Percentiles rank a stretch among this genome's conserved stretches.
Evolutionary conservation across 371 early-diverging fungal genomes (phyloP).

Genomic region (Rhizomucor pusillus): DNA sequence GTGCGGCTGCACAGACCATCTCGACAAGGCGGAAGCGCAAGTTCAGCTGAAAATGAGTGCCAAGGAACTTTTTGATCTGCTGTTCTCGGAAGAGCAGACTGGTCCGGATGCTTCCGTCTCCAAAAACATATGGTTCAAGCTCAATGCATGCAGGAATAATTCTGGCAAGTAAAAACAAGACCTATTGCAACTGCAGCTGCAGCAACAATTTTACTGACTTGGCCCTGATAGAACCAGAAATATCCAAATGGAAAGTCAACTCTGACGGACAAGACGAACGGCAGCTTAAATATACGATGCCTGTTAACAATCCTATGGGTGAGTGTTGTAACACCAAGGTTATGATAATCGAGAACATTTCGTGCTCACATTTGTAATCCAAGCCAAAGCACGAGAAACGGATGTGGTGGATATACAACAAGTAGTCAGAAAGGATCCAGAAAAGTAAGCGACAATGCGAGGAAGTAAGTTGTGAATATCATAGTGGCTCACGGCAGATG

Average conservation of each 20-base stretch:
- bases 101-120: constrained; percentile 9
- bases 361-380: too few relatives aligned
- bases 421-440: constrained; percentile 37
- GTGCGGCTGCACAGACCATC: constrained; percentile 67
- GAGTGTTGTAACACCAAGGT: not conserved
- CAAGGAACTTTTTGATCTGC: constrained; percentile 48
- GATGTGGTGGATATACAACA: constrained; percentile 53
- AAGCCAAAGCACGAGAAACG: constrained; percentile 53
- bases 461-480: too few relatives aligned
- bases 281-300: constrained; percentile 50
- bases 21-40: constrained; percentile 59
- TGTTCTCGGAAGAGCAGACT: constrained; percentile 48
- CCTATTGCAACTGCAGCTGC: not conserved
- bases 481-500: too few relatives aligned
- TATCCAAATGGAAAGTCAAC: constrained; percentile 19
- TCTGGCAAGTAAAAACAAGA: constrained; percentile 20
- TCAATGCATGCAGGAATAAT: constrained; percentile 40
- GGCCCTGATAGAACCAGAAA: constrained; percentile 11
- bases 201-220: not conserved
- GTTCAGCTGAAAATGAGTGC: constrained; percentile 47
- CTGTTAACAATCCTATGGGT: constrained; percentile 55
- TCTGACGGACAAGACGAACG: constrained; percentile 27
- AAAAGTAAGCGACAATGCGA: too few relatives aligned
- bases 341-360: too few relatives aligned
- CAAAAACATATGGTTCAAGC: constrained; percentile 37